Base-by-base conservation (phyloP, 352 stramenopile species). In the Globisporangium paddicum region DNA sequence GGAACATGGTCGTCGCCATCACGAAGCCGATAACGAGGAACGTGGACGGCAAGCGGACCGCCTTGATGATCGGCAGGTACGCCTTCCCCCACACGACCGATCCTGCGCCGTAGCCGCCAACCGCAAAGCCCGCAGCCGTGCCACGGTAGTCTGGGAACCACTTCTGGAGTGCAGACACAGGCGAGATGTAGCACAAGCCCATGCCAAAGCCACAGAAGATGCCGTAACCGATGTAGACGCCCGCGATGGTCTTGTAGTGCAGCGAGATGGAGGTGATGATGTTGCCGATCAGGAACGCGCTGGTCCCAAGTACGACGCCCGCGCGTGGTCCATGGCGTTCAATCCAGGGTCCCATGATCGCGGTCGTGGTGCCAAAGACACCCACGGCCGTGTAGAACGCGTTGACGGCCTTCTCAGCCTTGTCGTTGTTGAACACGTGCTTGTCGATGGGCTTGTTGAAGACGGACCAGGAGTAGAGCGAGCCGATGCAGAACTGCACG, bases 111-210 rank as follows among this genome's bases (percentile, higher is more conserved):
- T 84, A 87, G 11, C 79, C 77, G 9, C 69, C 77, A 3, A 90
- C 75, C 9, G 81, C 81, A 44, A 91, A 89, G 14, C 81, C 81
- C 8, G 81, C 81, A 19, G 81, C 81, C 11, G 74, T 79, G 18
- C 81, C 81, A 18, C 81, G 77, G 56, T 87, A 84, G 61, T 91
- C 81, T 9, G 81, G 81, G 63, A 91, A 91, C 81, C 81, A 91
- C 47, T 89, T 87, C 62, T 89, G 79, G 6, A 91, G 63, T 16
- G 79, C 69, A n/a, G 75, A 86, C 10, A 91, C 81, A 2, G 81
- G 81, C 4, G 79, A 88, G 54, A 91, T 87, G 68, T 90, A 90
- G 75, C 78, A 87, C 21, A 91, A 49, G 9, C 81, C 81, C 30
- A 77, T 78, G 42, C 81, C 81, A 13, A 87, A 85, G 54, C 75